These are phyloP conservation scores for Hanseniaspora uvarum DNA, from an alignment of 1,139 yeast species.

Conservation along the genomic window DNA sequence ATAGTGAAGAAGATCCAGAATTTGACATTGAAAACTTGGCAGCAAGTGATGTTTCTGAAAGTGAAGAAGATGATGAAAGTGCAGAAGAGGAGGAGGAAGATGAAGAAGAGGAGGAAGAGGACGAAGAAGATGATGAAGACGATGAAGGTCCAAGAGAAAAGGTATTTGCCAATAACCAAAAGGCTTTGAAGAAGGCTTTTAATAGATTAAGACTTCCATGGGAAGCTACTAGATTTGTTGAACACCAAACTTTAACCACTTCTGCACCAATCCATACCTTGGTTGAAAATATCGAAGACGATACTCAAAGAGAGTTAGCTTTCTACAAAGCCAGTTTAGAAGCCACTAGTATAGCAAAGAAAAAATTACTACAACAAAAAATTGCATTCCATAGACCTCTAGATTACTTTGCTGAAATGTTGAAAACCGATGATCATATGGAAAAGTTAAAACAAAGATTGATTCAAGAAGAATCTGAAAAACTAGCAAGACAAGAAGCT, in stretches of 20 bases:
- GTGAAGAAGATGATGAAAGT: conserved; percentile 38
- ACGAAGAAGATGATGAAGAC: conserved; percentile 57
- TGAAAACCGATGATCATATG: conserved; percentile 96
- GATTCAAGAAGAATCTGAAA: conserved; percentile 75
- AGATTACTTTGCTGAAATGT: conserved; percentile 98
- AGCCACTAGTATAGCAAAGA: conserved; percentile 68
- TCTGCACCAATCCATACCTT: conserved; percentile 48
- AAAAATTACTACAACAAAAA: conserved; percentile 50
- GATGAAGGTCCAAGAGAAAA: conserved; percentile 82
- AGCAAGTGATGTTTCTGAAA: conserved; percentile 22
- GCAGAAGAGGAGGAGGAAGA: conserved; percentile 35
- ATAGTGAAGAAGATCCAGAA: conserved; percentile 20
- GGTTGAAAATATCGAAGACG: conserved; percentile 87
- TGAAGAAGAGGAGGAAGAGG: conserved; percentile 36
- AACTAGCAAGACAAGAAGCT: conserved; percentile 88
- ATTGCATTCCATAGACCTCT: conserved; percentile 86
- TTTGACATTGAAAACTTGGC: conserved; percentile 30
- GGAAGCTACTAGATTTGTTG: conserved; percentile 63
- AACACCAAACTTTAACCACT: conserved; percentile 68
- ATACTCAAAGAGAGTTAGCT: conserved; percentile 74
- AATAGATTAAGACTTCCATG: conserved; percentile 64
- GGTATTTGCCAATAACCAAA: conserved; percentile 63
- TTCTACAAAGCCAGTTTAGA: conserved; percentile 87
- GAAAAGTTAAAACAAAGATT: conserved; percentile 77
- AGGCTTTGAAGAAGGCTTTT: conserved; percentile 58